A percentile compares a stretch with the other conserved stretches of the same genome.
These are phyloP conservation scores for Heimioporus sp. DNA, from an alignment of 768 basidiomycete species.

Conservation along the genomic window DNA sequence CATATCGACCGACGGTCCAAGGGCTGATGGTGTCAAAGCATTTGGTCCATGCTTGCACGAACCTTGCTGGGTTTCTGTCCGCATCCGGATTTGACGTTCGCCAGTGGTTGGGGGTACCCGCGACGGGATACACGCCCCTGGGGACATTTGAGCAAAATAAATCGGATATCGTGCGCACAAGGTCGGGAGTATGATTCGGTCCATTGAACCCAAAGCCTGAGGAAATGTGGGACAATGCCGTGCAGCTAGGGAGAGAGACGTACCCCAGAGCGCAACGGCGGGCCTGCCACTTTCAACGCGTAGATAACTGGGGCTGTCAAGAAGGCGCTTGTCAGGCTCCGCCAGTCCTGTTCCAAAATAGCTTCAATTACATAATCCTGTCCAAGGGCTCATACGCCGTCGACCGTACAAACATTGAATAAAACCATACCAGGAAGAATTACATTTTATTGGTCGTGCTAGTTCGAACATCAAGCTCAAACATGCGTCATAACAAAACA, in stretches of 20 bases:
- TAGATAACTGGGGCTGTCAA: slow-evolving; percentile 74
- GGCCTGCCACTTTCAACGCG: slow-evolving; percentile 65
- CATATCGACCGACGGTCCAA: slow-evolving; percentile 78
- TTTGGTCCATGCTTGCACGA: slow-evolving; percentile 68
- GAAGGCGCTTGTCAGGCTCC: slow-evolving; percentile 54
- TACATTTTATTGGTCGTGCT: too few species aligned
- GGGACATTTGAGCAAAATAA: slow-evolving; percentile 64
- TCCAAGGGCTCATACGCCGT: too few species aligned
- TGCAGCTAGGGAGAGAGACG: neutral
- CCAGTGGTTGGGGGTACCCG: slow-evolving; percentile 73
- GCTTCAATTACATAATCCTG: too few species aligned
- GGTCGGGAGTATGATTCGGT: slow-evolving; percentile 60
- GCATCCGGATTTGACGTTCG: slow-evolving; percentile 68
- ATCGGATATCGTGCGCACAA: slow-evolving; percentile 50
- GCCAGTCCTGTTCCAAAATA: slow-evolving; percentile 71
- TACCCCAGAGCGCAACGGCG: slow-evolving; percentile 75
- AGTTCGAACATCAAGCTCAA: too few species aligned
- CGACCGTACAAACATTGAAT: too few species aligned
- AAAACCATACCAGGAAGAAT: too few species aligned
- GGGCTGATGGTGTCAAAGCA: slow-evolving; percentile 79
- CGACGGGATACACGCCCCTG: slow-evolving; percentile 73
- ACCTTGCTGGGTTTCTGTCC: slow-evolving; percentile 64
- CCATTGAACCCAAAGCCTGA: too few species aligned
- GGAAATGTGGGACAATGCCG: too few species aligned
- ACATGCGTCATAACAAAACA: too few species aligned